A percentile compares a stretch with the other conserved stretches of the same genome.
Conservation (phyloP, 345 rosid genomes). For the Aethionema arabicum region DNA sequence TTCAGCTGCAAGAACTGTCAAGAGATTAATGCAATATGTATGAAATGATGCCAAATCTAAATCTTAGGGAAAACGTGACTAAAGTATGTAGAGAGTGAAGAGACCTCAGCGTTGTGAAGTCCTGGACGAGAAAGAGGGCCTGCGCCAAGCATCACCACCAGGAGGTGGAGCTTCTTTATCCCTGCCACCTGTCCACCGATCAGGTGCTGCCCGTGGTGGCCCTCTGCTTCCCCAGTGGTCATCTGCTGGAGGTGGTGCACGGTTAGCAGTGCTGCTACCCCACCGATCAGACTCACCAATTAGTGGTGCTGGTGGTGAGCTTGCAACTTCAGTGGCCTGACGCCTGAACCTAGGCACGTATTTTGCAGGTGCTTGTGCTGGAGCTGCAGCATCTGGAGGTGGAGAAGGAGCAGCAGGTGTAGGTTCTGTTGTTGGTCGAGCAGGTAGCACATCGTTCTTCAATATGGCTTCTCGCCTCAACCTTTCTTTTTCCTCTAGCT, state of each 20-base stretch:
- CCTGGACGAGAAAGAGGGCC: neutral
- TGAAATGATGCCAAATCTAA: neutral
- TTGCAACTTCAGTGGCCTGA: slow-evolving; percentile 25
- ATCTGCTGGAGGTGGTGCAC: neutral
- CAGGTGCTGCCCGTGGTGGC: slow-evolving; percentile 33
- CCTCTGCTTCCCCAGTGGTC: slow-evolving; percentile 43
- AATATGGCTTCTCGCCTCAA: slow-evolving; percentile 55
- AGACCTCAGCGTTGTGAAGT: neutral
- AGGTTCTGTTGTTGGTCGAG: slow-evolving; percentile 34
- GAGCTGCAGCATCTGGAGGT: slow-evolving; percentile 37
- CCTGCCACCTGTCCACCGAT: slow-evolving; percentile 31
- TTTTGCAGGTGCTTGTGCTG: slow-evolving; percentile 39
- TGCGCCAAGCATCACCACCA: neutral
- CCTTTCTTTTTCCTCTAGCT: slow-evolving; percentile 70
- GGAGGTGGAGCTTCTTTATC: neutral
- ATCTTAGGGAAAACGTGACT: neutral
- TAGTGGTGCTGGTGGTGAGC: too few relatives aligned
- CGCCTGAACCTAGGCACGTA: slow-evolving; percentile 60
- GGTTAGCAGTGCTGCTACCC: too few relatives aligned
- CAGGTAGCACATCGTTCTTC: slow-evolving; percentile 39
- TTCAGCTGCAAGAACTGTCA: too few relatives aligned
- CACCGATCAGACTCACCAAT: too few relatives aligned
- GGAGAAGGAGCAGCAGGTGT: too few relatives aligned
- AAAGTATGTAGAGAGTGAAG: neutral
- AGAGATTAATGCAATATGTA: too few relatives aligned